Conservation (phyloP, 2,329 filamentous ascomycete species). For the Nectriaceae sp. region DNA sequence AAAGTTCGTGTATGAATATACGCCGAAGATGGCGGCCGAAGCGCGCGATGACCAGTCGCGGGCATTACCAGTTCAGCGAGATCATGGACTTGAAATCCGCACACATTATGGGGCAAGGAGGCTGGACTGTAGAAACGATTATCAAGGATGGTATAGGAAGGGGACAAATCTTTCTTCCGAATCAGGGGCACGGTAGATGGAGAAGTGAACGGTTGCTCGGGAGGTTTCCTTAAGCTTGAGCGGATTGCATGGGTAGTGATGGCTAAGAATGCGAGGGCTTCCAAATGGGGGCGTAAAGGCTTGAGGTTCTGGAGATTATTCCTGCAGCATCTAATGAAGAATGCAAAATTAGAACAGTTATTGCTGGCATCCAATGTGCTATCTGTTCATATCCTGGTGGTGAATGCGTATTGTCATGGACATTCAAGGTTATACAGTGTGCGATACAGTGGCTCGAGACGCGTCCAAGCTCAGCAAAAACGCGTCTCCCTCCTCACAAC, state of each 20-base stretch:
- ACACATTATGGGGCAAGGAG: constrained; percentile 8
- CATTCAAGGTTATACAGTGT: too few species aligned
- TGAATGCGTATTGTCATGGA: neutral
- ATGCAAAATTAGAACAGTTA: constrained; percentile 13
- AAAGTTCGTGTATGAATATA: constrained; percentile 31
- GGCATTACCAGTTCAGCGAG: constrained; percentile 15
- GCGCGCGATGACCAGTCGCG: constrained; percentile 12
- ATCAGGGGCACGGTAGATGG: constrained; percentile 2
- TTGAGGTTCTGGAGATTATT: constrained; percentile 22
- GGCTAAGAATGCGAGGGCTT: constrained; percentile 20
- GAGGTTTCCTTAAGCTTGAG: constrained; percentile 10
- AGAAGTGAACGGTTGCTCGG: constrained; percentile 14
- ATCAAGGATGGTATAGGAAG: neutral
- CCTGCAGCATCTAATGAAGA: constrained; percentile 27
- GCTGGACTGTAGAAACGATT: constrained; percentile 24
- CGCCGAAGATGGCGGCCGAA: constrained; percentile 21
- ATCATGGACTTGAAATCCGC: constrained; percentile 15
- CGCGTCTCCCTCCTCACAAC: constrained; percentile 19
- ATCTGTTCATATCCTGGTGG: neutral
- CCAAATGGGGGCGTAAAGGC: constrained; percentile 22
- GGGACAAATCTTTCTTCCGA: neutral
- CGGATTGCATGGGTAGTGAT: constrained; percentile 8
- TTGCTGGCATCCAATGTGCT: neutral
- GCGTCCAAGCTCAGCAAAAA: constrained; percentile 15
- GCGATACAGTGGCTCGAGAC: constrained; percentile 11